phyloP scores from a whole-genome alignment of 768 basidiomycete genomes.

The Naganishia vaughanmartiniae region DNA sequence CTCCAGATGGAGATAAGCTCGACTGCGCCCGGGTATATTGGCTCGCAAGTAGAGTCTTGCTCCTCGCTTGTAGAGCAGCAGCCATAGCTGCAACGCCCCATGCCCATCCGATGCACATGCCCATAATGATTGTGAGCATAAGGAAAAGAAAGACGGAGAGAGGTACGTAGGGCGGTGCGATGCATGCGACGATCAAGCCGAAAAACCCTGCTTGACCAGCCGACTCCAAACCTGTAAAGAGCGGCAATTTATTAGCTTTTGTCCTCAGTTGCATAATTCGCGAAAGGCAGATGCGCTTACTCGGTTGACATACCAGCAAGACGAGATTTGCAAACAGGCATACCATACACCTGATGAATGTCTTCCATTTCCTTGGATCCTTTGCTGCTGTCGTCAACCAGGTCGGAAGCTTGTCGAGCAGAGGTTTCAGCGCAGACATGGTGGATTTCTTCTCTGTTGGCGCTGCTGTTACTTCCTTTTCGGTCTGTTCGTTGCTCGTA shows the following conservation, averaged over 20 bases:
- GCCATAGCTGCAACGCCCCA: conserved; percentile 61
- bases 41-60: conserved; percentile 10
- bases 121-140: conserved; percentile 57
- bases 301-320: conserved; percentile 40
- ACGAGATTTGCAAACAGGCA: conserved; percentile 43
- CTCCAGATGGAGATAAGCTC: conserved; percentile 29
- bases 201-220: conserved; percentile 56
- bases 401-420: conserved; percentile 15
- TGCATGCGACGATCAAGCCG: conserved; percentile 41
- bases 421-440: not conserved
- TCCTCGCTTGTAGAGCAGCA: conserved; percentile 55
- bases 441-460: not conserved
- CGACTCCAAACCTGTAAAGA: conserved; percentile 36
- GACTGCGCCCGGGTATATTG: conserved; percentile 19
- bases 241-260: not conserved
- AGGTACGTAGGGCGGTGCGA: conserved; percentile 59
- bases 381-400: conserved; percentile 21
- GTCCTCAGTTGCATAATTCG: conserved; percentile 2
- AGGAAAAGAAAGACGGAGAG: conserved; percentile 58
- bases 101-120: conserved; percentile 60
- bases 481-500: not conserved
- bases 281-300: conserved; percentile 32
- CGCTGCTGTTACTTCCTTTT: not conserved
- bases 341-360: conserved; percentile 43
- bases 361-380: conserved; percentile 47